phyloP scores from a whole-genome alignment of 2,329 filamentous ascomycete genomes.

The Fusarium heterosporum region DNA sequence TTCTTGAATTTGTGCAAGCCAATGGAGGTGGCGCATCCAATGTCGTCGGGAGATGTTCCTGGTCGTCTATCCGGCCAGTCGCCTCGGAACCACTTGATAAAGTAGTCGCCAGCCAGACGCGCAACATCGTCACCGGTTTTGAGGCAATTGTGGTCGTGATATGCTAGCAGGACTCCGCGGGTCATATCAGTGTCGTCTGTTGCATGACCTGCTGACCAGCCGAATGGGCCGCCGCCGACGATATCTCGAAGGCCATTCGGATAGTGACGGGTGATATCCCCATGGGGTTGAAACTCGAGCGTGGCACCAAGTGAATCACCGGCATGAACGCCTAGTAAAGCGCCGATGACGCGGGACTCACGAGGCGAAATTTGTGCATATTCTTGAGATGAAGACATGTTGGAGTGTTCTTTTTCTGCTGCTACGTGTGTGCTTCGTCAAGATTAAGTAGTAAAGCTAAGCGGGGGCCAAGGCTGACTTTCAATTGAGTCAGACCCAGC shows the following conservation, averaged over 20 bases:
- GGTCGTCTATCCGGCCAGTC: conserved; percentile 56
- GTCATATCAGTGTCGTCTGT: conserved; percentile 63
- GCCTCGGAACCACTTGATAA: conserved; percentile 57
- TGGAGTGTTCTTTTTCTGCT: neutral
- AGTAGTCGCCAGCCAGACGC: conserved; percentile 52
- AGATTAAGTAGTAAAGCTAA: neutral
- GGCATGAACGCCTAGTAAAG: conserved; percentile 59
- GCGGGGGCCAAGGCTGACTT: neutral
- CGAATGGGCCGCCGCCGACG: conserved; percentile 58
- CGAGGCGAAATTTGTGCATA: conserved; percentile 15
- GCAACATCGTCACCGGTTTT: conserved; percentile 47
- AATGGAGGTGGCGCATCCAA: conserved; percentile 54
- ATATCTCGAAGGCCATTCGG: conserved; percentile 57
- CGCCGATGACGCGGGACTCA: conserved; percentile 54
- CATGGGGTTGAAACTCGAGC: conserved; percentile 56
- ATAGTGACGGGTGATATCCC: conserved; percentile 48
- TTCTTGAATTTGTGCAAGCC: conserved; percentile 51
- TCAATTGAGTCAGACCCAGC: neutral
- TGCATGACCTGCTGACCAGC: conserved; percentile 57
- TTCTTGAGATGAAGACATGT: conserved; percentile 20
- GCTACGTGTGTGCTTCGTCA: neutral
- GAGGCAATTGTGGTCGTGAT: conserved; percentile 45
- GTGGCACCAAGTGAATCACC: conserved; percentile 62
- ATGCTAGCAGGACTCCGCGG: conserved; percentile 59
- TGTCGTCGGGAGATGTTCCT: conserved; percentile 52